Conservation (phyloP, 2,329 filamentous ascomycete genomes). For the Colletotrichum higginsianum region DNA sequence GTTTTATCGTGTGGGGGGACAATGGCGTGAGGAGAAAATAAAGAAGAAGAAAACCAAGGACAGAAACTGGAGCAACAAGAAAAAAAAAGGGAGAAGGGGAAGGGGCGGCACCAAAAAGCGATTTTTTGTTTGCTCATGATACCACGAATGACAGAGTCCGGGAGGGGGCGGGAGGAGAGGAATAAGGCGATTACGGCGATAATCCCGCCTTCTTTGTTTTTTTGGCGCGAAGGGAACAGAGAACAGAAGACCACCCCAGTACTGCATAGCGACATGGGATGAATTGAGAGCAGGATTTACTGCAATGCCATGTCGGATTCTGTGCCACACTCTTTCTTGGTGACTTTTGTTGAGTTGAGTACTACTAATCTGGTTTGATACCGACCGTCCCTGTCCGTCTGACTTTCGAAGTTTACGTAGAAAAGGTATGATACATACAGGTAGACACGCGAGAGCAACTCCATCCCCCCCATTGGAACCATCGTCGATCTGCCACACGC, state of each 20-base stretch:
- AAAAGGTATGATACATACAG: background rate
- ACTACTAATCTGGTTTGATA: background rate
- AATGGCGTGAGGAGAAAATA: conserved; percentile 7
- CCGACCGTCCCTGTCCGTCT: background rate
- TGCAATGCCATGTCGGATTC: background rate
- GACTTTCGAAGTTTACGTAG: background rate
- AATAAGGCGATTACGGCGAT: conserved; percentile 2
- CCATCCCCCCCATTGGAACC: background rate
- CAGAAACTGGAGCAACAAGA: background rate
- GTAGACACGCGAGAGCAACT: background rate
- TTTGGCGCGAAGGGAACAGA: conserved; percentile 1
- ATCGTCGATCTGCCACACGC: background rate
- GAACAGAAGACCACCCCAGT: background rate
- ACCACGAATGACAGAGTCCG: conserved; percentile 30
- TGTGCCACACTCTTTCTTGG: no score
- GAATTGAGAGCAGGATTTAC: conserved; percentile 16
- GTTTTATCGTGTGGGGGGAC: background rate
- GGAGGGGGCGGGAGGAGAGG: background rate
- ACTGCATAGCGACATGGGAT: conserved; percentile 16
- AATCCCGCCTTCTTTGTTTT: background rate
- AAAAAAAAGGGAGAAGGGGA: background rate
- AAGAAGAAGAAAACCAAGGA: background rate
- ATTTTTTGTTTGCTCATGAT: conserved; percentile 41
- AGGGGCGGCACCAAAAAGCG: conserved; percentile 38
- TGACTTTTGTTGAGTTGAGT: background rate